Percentiles rank a stretch among this genome's conserved stretches.
These are phyloP conservation scores for Aquilaria malaccensis DNA, from an alignment of 345 rosid species.

Conservation along the genomic window DNA sequence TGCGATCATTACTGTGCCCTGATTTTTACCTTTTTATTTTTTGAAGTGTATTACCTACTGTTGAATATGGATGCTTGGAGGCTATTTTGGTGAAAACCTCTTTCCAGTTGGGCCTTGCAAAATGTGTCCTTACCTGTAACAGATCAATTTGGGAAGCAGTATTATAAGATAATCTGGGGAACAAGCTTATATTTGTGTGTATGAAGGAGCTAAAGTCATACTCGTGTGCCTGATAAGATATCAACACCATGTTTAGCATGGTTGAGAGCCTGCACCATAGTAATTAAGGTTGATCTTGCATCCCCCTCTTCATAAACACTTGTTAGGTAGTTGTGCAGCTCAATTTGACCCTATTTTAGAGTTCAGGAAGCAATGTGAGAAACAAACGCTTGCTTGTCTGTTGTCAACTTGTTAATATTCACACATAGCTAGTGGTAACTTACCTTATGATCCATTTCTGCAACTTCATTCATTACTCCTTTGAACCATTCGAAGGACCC, in stretches of 20 bases:
- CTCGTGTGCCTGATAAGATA: constrained; percentile 91
- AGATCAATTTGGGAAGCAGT: not conserved
- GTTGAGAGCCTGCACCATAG: constrained; percentile 95
- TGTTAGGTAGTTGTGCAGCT: constrained; percentile 92
- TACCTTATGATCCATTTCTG: constrained; percentile 88
- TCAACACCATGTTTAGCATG: constrained; percentile 98
- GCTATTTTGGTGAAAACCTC: constrained; percentile 79
- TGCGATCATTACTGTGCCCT: not conserved
- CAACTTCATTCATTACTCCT: constrained; percentile 93
- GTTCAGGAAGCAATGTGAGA: not conserved
- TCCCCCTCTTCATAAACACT: constrained; percentile 98
- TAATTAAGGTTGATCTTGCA: constrained; percentile 90
- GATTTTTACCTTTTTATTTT: not conserved
- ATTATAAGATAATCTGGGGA: not conserved
- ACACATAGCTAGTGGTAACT: not conserved
- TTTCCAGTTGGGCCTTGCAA: constrained; percentile 95
- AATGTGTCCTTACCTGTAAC: constrained; percentile 86
- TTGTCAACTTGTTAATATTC: not conserved
- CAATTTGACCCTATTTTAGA: constrained; percentile 73
- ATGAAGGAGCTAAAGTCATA: constrained; percentile 19
- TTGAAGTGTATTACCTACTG: constrained; percentile 44
- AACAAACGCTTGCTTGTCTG: not conserved
- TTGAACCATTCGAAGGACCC: constrained; percentile 96
- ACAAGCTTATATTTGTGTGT: not conserved
- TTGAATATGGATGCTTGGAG: constrained; percentile 74